These are phyloP conservation scores for Plectranthus barbatus DNA, from an alignment of 257 asterid genomes.

Conservation along the genomic window DNA sequence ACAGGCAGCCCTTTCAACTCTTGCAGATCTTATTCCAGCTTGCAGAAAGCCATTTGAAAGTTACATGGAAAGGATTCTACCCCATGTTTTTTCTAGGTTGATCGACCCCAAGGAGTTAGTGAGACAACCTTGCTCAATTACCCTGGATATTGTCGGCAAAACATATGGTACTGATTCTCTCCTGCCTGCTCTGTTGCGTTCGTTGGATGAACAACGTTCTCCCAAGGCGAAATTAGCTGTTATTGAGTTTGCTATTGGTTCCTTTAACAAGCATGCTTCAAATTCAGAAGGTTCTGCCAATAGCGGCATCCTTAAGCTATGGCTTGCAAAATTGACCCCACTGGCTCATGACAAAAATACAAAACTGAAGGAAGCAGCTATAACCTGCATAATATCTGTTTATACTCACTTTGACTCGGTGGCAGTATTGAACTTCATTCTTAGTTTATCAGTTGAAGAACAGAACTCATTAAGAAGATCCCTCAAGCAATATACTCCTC, in stretches of 20 bases:
- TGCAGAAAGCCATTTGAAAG: constrained; percentile 95
- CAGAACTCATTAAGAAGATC: constrained; percentile 94
- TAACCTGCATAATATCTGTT: constrained; percentile 83
- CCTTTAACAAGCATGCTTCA: constrained; percentile 76
- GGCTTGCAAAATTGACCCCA: constrained; percentile 90
- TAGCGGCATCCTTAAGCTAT: constrained; percentile 84
- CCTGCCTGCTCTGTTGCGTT: constrained; percentile 90
- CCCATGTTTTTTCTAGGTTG: constrained; percentile 95
- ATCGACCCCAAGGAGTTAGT: constrained; percentile 96
- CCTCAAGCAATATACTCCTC: constrained; percentile 95
- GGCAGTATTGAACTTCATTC: constrained; percentile 73
- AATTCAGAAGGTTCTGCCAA: constrained; percentile 78
- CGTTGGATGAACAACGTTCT: constrained; percentile 97
- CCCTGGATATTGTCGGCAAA: constrained; percentile 84
- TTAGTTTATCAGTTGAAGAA: constrained; percentile 91
- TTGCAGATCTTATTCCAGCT: constrained; percentile 91
- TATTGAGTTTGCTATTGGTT: constrained; percentile 85
- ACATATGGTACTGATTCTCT: constrained; percentile 91
- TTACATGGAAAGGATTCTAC: constrained; percentile 95
- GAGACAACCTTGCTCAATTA: constrained; percentile 90
- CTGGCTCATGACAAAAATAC: constrained; percentile 85
- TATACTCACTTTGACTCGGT: constrained; percentile 78
- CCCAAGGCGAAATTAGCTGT: constrained; percentile 99
- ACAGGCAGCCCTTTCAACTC: constrained; percentile 97
- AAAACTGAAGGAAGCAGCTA: constrained; percentile 89